A percentile compares a stretch with the other conserved stretches of the same genome.
These are phyloP conservation scores for Elsinoe batatas DNA, from an alignment of 2,329 filamentous ascomycete species.

Conservation along the genomic window DNA sequence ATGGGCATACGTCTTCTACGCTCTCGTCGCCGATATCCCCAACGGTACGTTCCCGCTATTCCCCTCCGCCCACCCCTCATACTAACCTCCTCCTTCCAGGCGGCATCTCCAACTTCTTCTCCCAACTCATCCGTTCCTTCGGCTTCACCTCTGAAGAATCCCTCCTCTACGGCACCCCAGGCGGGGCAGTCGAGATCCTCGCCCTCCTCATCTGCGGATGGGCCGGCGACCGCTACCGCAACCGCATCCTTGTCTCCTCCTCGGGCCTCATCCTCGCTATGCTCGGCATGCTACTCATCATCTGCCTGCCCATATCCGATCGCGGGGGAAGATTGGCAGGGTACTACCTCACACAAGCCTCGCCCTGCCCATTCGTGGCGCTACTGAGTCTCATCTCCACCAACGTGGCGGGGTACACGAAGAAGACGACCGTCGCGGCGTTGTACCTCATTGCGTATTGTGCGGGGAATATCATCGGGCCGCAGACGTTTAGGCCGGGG, in stretches of 20 bases:
- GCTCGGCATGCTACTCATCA: constrained; percentile 55
- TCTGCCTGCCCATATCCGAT: constrained; percentile 49
- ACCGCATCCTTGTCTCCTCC: constrained; percentile 48
- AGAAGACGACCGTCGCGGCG: constrained; percentile 49
- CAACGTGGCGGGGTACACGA: constrained; percentile 51
- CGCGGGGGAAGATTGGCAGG: constrained; percentile 52
- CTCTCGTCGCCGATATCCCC: constrained; percentile 47
- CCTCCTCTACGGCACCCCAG: constrained; percentile 55
- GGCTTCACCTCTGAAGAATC: constrained; percentile 55
- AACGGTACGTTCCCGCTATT: constrained; percentile 34
- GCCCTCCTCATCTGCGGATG: constrained; percentile 47
- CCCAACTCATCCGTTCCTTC: constrained; percentile 51
- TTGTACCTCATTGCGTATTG: constrained; percentile 45
- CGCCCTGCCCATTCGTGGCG: constrained; percentile 53
- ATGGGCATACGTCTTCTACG: constrained; percentile 52
- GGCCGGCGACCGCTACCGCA: constrained; percentile 46
- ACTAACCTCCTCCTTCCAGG: constrained; percentile 16
- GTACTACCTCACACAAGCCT: constrained; percentile 55
- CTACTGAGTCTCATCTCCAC: constrained; percentile 53
- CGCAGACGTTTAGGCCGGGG: constrained; percentile 47
- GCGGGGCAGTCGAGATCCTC: constrained; percentile 55
- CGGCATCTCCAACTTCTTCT: constrained; percentile 53
- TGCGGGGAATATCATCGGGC: constrained; percentile 47
- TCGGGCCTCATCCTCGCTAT: constrained; percentile 44
- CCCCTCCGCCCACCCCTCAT: background rate